Evolutionary conservation across 148 eudicot genomes (phyloP).

Genomic region (Agrostemma githago): DNA sequence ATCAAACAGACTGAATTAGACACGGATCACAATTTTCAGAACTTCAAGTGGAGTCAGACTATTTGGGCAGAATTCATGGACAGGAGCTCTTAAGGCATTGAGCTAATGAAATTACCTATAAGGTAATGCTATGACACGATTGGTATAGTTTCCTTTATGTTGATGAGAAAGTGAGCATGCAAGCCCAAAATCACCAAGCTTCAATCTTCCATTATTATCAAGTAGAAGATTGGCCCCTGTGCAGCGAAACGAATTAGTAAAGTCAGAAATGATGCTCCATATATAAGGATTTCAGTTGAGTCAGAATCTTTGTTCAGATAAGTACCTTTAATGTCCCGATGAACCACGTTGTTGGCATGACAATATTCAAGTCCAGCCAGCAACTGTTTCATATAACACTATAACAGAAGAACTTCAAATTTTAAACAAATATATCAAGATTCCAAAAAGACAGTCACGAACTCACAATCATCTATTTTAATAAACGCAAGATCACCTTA

Average conservation of each 20-base stretch:
- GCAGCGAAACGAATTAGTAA: constrained; percentile 12
- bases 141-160: constrained; percentile 16
- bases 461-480: not conserved
- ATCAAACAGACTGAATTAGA: constrained; percentile 22
- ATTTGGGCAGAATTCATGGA: not conserved
- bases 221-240: constrained; percentile 73
- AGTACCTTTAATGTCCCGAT: constrained; percentile 74
- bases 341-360: constrained; percentile 76
- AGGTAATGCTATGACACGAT: constrained; percentile 30
- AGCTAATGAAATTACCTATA: constrained; percentile 20
- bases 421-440: constrained; percentile 10
- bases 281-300: not conserved
- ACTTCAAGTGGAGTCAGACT: not conserved
- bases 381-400: constrained; percentile 84
- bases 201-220: constrained; percentile 74
- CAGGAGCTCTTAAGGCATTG: not conserved
- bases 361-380: constrained; percentile 75
- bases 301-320: constrained; percentile 1
- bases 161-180: constrained; percentile 46
- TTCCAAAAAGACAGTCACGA: not conserved
- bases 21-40: not conserved
- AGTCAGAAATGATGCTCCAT: not conserved
- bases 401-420: constrained; percentile 8
- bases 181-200: constrained; percentile 84
- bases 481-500: constrained; percentile 11